Evolutionary conservation across 1,284 basidiomycete genomes (phyloP).

Genomic region (Rhodotorula sp.): DNA sequence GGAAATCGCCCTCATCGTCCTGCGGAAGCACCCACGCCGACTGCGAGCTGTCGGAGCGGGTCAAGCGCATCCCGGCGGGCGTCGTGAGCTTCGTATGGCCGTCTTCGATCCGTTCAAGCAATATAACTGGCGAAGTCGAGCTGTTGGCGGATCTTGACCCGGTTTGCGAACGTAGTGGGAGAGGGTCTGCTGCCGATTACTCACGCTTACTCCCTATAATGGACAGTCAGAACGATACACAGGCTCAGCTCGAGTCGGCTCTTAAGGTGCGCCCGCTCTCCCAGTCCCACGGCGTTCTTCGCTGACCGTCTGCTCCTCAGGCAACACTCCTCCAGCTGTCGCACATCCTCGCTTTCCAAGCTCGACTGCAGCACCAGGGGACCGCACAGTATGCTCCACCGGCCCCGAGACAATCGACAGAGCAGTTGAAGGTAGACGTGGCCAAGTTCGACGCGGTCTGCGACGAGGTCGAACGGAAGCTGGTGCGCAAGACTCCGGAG

Average conservation of each 20-base stretch:
- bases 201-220: not conserved
- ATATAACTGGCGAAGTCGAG: no score
- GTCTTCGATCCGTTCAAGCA: no score
- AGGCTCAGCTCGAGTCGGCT: not conserved
- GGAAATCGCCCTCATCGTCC: not conserved
- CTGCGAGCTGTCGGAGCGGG: constrained; percentile 6
- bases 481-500: not conserved
- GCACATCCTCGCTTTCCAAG: constrained; percentile 24
- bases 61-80: constrained; percentile 4
- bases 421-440: not conserved
- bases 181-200: no score
- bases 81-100: not conserved
- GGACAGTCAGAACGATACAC: not conserved
- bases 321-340: constrained; percentile 17
- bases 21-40: not conserved
- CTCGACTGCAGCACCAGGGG: constrained; percentile 6
- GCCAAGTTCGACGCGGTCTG: constrained; percentile 12
- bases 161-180: no score
- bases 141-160: no score
- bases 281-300: not conserved
- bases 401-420: not conserved
- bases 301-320: constrained; percentile 6
- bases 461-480: not conserved
- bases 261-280: constrained; percentile 13
- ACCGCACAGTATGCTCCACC: not conserved